These are phyloP conservation scores for Colletotrichum incanum DNA, from an alignment of 2,329 filamentous ascomycete species.

Conservation along the genomic window DNA sequence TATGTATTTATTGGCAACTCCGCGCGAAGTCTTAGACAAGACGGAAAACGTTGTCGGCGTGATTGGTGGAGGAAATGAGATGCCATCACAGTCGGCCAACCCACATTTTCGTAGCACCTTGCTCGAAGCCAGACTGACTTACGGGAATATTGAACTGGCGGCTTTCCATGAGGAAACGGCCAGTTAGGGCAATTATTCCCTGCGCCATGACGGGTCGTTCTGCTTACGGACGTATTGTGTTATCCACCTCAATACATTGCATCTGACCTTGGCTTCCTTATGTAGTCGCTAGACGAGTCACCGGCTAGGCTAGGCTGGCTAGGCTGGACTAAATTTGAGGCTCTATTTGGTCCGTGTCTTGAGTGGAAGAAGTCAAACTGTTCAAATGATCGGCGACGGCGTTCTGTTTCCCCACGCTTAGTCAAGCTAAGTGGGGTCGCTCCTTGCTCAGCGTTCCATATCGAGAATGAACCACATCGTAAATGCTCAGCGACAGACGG, in stretches of 20 bases:
- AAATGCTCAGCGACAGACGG: not conserved
- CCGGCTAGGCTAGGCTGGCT: not conserved
- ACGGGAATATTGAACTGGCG: not conserved
- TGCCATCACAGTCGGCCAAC: too few relatives aligned
- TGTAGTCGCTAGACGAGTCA: not conserved
- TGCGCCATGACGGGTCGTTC: not conserved
- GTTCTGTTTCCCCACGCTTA: not conserved
- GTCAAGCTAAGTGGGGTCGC: not conserved
- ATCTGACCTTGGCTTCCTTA: not conserved
- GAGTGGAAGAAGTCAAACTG: not conserved
- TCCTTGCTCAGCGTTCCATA: not conserved
- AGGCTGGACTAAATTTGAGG: not conserved
- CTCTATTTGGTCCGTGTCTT: not conserved
- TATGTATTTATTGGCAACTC: too few relatives aligned
- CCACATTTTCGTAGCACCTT: too few relatives aligned
- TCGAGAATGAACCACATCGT: not conserved
- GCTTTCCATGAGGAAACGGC: not conserved
- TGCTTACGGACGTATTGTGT: not conserved
- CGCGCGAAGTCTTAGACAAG: too few relatives aligned
- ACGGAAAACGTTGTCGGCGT: not conserved
- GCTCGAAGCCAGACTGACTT: not conserved
- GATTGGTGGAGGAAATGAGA: conserved; percentile 6
- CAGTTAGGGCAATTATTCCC: not conserved
- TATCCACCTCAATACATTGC: not conserved
- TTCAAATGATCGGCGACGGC: not conserved